Evolutionary conservation across 2,329 filamentous ascomycete species (phyloP).

Genomic region (Exophiala dermatitidis): DNA sequence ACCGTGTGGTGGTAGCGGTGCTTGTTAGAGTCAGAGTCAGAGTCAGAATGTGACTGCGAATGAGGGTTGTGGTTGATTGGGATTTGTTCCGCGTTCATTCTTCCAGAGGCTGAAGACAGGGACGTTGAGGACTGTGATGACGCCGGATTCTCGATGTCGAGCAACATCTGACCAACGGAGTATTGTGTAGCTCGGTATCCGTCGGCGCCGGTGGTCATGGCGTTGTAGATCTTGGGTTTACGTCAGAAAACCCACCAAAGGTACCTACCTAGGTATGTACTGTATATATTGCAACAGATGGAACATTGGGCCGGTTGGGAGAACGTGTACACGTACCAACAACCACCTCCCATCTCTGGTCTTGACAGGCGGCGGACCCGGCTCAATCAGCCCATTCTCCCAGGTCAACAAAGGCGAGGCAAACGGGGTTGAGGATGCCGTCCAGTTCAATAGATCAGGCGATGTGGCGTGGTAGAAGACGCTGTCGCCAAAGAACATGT

Average conservation of each 20-base stretch:
- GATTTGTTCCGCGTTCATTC: background rate
- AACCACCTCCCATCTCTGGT: slow-evolving; percentile 33
- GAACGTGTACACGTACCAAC: slow-evolving; percentile 15
- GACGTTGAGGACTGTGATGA: background rate
- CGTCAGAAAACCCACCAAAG: background rate
- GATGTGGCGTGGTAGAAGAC: slow-evolving; percentile 30
- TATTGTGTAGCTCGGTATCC: slow-evolving; percentile 30
- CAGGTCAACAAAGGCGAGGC: slow-evolving; percentile 29
- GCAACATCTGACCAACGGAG: slow-evolving; percentile 32
- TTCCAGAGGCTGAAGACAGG: no score
- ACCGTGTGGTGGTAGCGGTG: background rate
- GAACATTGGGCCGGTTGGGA: background rate
- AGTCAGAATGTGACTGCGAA: background rate
- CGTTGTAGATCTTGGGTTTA: slow-evolving; percentile 14
- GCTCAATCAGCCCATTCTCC: slow-evolving; percentile 33
- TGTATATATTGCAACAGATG: no score
- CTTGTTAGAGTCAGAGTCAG: background rate
- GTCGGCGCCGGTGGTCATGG: slow-evolving; percentile 25
- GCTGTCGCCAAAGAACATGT: slow-evolving; percentile 34
- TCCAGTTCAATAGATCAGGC: slow-evolving; percentile 32
- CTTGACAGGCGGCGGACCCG: slow-evolving; percentile 31
- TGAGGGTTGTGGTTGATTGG: background rate
- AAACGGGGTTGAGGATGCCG: slow-evolving; percentile 25
- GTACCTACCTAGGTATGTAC: no score
- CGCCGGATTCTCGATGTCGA: slow-evolving; percentile 25